Percentiles rank a stretch among this genome's conserved stretches.
These are phyloP conservation scores for Taxawa tesnikishii DNA, from an alignment of 2,329 filamentous ascomycete genomes.

Conservation along the genomic window DNA sequence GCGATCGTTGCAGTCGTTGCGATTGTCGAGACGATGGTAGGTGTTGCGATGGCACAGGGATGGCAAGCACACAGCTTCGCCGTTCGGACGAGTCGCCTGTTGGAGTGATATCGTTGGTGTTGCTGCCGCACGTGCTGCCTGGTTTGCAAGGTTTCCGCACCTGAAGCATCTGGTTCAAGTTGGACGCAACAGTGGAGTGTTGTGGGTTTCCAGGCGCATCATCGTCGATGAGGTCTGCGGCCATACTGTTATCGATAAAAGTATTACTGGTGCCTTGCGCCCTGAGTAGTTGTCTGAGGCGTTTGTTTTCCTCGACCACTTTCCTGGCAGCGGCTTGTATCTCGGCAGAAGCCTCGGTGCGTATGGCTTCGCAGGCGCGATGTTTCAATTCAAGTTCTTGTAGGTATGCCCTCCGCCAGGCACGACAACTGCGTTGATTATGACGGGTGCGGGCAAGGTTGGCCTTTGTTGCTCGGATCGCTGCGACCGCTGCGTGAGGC, in stretches of 20 bases:
- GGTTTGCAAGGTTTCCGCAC: slow-evolving; percentile 4
- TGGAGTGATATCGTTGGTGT: too few relatives aligned
- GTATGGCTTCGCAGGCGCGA: slow-evolving; percentile 49
- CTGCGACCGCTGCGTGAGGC: too few relatives aligned
- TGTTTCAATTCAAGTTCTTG: slow-evolving; percentile 55
- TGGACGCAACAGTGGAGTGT: slow-evolving; percentile 1
- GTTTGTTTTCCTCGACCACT: slow-evolving; percentile 58
- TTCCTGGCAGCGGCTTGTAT: slow-evolving; percentile 57
- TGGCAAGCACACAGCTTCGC: too few relatives aligned
- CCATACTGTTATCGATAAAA: slow-evolving; percentile 30
- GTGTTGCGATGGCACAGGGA: too few relatives aligned
- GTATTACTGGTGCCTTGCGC: slow-evolving; percentile 45
- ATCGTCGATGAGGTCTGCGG: slow-evolving; percentile 7
- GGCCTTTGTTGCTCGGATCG: slow-evolving; percentile 21
- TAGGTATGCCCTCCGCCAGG: slow-evolving; percentile 61
- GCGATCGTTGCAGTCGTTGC: too few relatives aligned
- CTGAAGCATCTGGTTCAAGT: slow-evolving; percentile 7
- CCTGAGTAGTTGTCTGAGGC: slow-evolving; percentile 47
- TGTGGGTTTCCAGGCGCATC: slow-evolving; percentile 5
- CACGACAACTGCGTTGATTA: slow-evolving; percentile 66
- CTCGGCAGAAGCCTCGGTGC: slow-evolving; percentile 55
- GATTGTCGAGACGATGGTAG: too few relatives aligned
- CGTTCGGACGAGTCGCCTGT: too few relatives aligned
- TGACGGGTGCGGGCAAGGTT: slow-evolving; percentile 54
- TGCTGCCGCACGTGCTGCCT: neutral